Evolutionary conservation across 2,329 filamentous ascomycete genomes (phyloP).

Genomic region (Chaetomium olivaceum): DNA sequence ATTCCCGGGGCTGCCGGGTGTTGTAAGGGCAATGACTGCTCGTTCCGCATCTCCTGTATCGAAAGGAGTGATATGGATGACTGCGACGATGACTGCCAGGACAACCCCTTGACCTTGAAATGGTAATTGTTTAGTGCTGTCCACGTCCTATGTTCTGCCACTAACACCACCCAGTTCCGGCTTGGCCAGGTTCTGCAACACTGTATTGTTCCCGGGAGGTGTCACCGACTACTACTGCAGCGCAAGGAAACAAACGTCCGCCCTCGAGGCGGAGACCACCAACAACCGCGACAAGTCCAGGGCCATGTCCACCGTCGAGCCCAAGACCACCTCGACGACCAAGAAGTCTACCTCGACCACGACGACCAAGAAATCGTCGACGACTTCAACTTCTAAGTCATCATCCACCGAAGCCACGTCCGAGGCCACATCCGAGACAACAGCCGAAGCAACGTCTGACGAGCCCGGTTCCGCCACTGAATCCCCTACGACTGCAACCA

Average conservation of each 20-base stretch:
- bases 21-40: constrained; percentile 42
- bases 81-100: constrained; percentile 45
- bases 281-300: constrained; percentile 42
- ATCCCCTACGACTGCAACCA: constrained; percentile 12
- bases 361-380: constrained; percentile 6
- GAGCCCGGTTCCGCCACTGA: constrained; percentile 5
- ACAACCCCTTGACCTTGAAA: constrained; percentile 47
- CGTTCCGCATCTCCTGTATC: constrained; percentile 42
- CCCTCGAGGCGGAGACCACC: constrained; percentile 44
- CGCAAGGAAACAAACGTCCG: constrained; percentile 36
- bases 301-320: constrained; percentile 32
- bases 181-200: constrained; percentile 45
- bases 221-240: constrained; percentile 50
- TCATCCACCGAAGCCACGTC: constrained; percentile 1
- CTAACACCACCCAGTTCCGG: constrained; percentile 41
- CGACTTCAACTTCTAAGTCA: constrained; percentile 9
- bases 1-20: constrained; percentile 46
- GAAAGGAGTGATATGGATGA: constrained; percentile 42
- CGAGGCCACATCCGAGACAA: not conserved
- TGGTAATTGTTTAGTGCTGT: constrained; percentile 41
- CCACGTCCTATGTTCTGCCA: not conserved
- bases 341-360: constrained; percentile 3
- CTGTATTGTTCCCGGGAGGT: constrained; percentile 44
- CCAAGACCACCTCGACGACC: not conserved
- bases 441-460: not conserved